Evolutionary conservation across 768 basidiomycete genomes (phyloP).

Genomic region (Sporobolomyces phaffii): DNA sequence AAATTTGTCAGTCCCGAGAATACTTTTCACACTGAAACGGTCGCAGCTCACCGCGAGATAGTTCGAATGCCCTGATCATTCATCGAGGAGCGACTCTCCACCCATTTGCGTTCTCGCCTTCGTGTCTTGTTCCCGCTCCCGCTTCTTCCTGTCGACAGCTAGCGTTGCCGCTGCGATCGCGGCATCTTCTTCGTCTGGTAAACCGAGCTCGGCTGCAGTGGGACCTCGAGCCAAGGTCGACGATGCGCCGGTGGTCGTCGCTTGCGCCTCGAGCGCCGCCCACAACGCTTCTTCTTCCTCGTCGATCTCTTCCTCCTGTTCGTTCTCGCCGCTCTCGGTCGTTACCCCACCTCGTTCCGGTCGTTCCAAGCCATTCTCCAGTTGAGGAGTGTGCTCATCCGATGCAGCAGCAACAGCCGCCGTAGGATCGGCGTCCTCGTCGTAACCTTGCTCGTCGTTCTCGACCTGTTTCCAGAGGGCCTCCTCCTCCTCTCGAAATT

Average conservation of each 20-base stretch:
- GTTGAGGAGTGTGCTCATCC: too few species aligned
- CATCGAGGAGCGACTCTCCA: background rate
- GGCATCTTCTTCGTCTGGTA: constrained; percentile 5
- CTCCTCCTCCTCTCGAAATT: constrained; percentile 5
- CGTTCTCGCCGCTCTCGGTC: background rate
- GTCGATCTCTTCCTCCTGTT: background rate
- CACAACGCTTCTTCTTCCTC: constrained; percentile 2
- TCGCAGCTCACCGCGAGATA: too few species aligned
- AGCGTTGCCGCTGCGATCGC: constrained; percentile 1
- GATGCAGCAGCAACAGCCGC: too few species aligned
- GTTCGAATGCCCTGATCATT: background rate
- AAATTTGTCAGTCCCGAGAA: too few species aligned
- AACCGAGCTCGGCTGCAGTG: background rate
- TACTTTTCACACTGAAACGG: too few species aligned
- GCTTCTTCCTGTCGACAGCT: background rate
- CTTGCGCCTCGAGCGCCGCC: constrained; percentile 6
- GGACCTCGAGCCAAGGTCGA: background rate
- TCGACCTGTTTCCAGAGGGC: constrained; percentile 16
- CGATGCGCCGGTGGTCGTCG: background rate
- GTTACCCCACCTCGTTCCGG: background rate
- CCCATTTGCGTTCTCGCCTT: background rate
- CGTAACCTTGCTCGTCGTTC: background rate
- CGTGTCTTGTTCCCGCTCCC: background rate
- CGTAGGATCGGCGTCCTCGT: too few species aligned
- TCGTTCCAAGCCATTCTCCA: too few species aligned